Base-by-base conservation (phyloP, 352 stramenopile species). In the Pythium phragmiticola region DNA sequence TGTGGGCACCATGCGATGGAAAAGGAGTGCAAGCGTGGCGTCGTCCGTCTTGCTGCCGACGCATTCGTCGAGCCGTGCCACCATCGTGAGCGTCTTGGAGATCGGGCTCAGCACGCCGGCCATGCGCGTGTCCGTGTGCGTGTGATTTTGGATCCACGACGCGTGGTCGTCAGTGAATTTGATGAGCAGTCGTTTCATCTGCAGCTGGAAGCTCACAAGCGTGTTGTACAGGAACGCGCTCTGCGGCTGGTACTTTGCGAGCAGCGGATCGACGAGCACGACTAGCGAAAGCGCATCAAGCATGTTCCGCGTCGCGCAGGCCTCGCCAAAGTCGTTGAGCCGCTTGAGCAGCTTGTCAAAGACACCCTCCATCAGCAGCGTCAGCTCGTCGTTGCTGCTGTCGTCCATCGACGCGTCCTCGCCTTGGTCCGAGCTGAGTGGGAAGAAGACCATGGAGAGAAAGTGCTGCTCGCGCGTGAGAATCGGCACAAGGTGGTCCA, bases 141-240 rank as follows among this genome's bases (percentile, higher is more conserved):
- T 72, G 42, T 89, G 79, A 16, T 56, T 70, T 34, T 77, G 82
- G 52, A 92, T 89, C 82, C 84, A 92, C 3, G 70, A 48, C 55
- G 89, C 81, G 72, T 90, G 60, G 52, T 90, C 84, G 52, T 92
- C 82, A 0, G 79, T 88, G 55, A 91, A 92, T 56, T 88, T 90
- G 65, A 88, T 86, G n/a, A 90, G 50, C 26, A 88, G 60, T 2
- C 84, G 77, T 62, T 92, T 92, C 73, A 91, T 78, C 55, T 90
- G 80, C 4, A 92, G 80, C 70, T 90, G 80, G 39, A 92, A 91
- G 58, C 72, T 88, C 12, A 90, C 76, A 61, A 91, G 80, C 13
- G 77, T 63, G 58, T 90, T 85, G 66, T 87, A 83, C 0, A 90
- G 61, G 57, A 88, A 91, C 51, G 82, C 74, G 37, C 80, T 88